These are phyloP conservation scores for Lipomyces oligophaga DNA, from an alignment of 805 yeast species.

Conservation along the genomic window DNA sequence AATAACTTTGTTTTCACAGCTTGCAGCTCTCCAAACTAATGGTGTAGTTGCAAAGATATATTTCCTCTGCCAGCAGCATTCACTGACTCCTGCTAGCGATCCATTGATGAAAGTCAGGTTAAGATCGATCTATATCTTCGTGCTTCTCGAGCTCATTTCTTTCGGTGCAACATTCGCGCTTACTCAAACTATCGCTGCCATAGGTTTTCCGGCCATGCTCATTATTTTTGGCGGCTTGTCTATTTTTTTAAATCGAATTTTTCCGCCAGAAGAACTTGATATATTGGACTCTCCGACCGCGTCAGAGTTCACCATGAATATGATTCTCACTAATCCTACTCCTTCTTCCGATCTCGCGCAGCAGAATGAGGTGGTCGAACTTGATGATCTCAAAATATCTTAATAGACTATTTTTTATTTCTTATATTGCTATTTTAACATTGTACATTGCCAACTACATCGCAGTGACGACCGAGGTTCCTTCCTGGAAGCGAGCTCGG, in stretches of 20 bases:
- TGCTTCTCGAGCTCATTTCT: slow-evolving; percentile 58
- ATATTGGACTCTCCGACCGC: slow-evolving; percentile 60
- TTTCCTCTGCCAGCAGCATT: slow-evolving; percentile 58
- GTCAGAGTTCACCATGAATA: slow-evolving; percentile 39
- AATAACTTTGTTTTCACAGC: background rate
- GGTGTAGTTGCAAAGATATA: slow-evolving; percentile 59
- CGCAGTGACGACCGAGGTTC: slow-evolving; percentile 74
- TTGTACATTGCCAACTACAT: slow-evolving; percentile 8
- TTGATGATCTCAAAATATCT: too few relatives aligned
- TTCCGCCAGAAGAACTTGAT: slow-evolving; percentile 57
- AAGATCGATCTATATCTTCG: slow-evolving; percentile 49
- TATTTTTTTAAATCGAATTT: slow-evolving; percentile 57
- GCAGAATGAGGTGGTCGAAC: too few relatives aligned
- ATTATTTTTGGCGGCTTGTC: slow-evolving; percentile 55
- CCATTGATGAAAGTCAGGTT: slow-evolving; percentile 38
- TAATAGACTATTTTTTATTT: too few relatives aligned
- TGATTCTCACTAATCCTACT: too few relatives aligned
- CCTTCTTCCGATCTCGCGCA: too few relatives aligned
- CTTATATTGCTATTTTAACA: too few relatives aligned
- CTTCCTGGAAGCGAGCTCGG: slow-evolving; percentile 91
- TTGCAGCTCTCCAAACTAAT: slow-evolving; percentile 62
- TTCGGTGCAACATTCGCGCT: slow-evolving; percentile 80
- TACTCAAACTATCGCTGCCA: slow-evolving; percentile 82
- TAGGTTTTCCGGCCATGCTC: slow-evolving; percentile 83
- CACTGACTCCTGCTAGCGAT: slow-evolving; percentile 37